A percentile compares a stretch with the other conserved stretches of the same genome.
Conservation (phyloP, 805 yeast genomes). For the Suhomyces prunicola region DNA sequence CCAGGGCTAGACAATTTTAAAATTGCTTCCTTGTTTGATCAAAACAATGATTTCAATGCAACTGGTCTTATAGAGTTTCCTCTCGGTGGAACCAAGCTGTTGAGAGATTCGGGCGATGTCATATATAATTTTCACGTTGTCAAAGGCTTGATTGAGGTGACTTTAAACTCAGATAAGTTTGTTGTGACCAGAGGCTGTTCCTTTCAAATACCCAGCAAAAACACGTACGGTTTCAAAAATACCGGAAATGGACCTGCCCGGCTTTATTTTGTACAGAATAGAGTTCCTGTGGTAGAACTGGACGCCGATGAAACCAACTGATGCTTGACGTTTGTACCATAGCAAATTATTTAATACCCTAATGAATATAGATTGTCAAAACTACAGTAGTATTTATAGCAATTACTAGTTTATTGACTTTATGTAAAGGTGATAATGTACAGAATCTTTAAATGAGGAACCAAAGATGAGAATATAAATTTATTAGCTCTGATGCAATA, state of each 20-base stretch:
- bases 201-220: slow-evolving; percentile 77
- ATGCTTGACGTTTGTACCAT: background rate
- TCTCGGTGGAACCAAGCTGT: slow-evolving; percentile 54
- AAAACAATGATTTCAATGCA: slow-evolving; percentile 61
- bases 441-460: background rate
- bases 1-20: slow-evolving; percentile 48
- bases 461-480: background rate
- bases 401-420: background rate
- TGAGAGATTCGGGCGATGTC: slow-evolving; percentile 60
- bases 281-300: slow-evolving; percentile 19
- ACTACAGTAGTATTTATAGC: background rate
- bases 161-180: slow-evolving; percentile 56
- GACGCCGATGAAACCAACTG: slow-evolving; percentile 3
- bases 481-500: slow-evolving; percentile 1
- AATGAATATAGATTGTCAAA: background rate
- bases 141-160: slow-evolving; percentile 67
- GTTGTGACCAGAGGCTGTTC: slow-evolving; percentile 70
- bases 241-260: slow-evolving; percentile 55
- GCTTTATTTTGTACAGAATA: slow-evolving; percentile 74
- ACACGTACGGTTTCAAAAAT: slow-evolving; percentile 66
- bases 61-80: slow-evolving; percentile 73
- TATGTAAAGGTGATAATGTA: slow-evolving; percentile 2
- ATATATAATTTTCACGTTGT: slow-evolving; percentile 74
- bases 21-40: slow-evolving; percentile 62
- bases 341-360: background rate